A percentile compares a stretch with the other conserved stretches of the same genome.
Evolutionary conservation across 352 stramenopile genomes (phyloP).

Genomic region (Globisporangium alternatum): DNA sequence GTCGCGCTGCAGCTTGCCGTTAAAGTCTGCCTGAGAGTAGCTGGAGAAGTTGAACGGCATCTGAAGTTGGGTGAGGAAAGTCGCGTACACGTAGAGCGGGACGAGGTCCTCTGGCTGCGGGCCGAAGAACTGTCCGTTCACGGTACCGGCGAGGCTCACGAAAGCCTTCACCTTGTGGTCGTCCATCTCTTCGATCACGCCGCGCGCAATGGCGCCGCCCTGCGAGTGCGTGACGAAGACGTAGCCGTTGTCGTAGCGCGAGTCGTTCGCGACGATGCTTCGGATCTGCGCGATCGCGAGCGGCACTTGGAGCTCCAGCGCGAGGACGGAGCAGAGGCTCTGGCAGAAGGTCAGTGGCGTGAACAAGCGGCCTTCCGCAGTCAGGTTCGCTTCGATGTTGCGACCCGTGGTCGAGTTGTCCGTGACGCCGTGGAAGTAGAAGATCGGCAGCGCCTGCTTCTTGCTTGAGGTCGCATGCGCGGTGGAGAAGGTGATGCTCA

Average conservation of each 20-base stretch:
- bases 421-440: constrained; percentile 30
- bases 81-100: constrained; percentile 16
- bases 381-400: constrained; percentile 16
- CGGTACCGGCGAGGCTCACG: constrained; percentile 23
- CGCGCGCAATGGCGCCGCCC: constrained; percentile 18
- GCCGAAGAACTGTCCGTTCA: constrained; percentile 29
- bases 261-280: constrained; percentile 12
- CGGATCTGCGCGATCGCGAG: constrained; percentile 24
- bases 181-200: constrained; percentile 30
- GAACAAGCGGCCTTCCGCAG: constrained; percentile 13
- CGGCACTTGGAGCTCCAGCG: constrained; percentile 16
- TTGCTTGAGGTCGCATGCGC: not conserved
- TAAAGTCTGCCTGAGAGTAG: constrained; percentile 16
- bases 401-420: not conserved
- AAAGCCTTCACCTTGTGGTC: constrained; percentile 28
- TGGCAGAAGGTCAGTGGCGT: constrained; percentile 23
- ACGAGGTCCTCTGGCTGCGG: not conserved
- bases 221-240: constrained; percentile 28
- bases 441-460: constrained; percentile 16
- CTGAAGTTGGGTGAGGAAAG: constrained; percentile 4
- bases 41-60: constrained; percentile 13
- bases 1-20: constrained; percentile 23
- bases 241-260: constrained; percentile 25
- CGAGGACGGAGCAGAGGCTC: constrained; percentile 13
- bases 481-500: not conserved